Evolutionary conservation across 257 asterid genomes (phyloP).

Genomic region (Oldenlandia corymbosa): DNA sequence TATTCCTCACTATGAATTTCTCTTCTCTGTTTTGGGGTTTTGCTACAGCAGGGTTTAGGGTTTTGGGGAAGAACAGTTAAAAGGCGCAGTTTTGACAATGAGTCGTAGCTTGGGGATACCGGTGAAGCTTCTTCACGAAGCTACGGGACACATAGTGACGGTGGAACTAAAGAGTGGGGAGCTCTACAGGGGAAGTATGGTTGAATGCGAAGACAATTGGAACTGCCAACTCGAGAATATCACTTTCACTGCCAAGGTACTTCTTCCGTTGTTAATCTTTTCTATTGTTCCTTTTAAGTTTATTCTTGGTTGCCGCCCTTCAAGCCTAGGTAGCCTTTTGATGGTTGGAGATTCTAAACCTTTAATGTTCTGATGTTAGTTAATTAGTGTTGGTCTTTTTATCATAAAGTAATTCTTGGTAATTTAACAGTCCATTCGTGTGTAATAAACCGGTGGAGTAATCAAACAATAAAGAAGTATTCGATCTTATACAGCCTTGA

Average conservation of each 20-base stretch:
- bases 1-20: background rate
- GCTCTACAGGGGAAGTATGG: constrained; percentile 89
- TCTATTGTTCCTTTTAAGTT: background rate
- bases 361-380: background rate
- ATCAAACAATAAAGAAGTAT: background rate
- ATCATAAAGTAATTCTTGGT: background rate
- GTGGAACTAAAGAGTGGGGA: constrained; percentile 94
- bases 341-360: background rate
- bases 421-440: background rate
- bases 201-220: constrained; percentile 58
- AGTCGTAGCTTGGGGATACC: constrained; percentile 92
- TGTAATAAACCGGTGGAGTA: background rate
- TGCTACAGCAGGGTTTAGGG: constrained; percentile 10
- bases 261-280: background rate
- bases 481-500: background rate
- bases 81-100: constrained; percentile 29
- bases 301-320: background rate
- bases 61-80: constrained; percentile 5
- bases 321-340: background rate
- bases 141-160: constrained; percentile 86
- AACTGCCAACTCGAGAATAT: constrained; percentile 52
- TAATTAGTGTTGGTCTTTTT: background rate
- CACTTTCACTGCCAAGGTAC: constrained; percentile 47
- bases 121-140: constrained; percentile 97
- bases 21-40: background rate